Base-by-base conservation (phyloP, 2,329 filamentous ascomycete genomes). In the Nothophoma quercina region DNA sequence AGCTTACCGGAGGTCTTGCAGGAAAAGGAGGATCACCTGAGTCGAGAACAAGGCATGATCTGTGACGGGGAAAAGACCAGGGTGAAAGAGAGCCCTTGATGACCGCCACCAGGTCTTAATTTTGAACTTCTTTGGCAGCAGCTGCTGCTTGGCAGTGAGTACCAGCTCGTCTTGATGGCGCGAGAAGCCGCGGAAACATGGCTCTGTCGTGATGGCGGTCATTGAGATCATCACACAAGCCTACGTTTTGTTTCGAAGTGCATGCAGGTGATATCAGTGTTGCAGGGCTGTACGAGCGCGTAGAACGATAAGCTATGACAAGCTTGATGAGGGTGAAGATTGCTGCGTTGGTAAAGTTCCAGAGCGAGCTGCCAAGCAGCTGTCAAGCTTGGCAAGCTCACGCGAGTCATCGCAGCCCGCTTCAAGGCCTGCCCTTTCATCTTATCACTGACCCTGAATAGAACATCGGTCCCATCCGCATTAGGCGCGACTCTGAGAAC, bases 251-350 rank as follows among this genome's bases (percentile, higher is more conserved):
- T 33, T 18, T 23, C 15, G n/a, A 26, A 13, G 4, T 16, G 7
- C 22, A 34, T 34, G n/a, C 16, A 30, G 35, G 28, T 29, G 25
- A 22, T 9, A 18, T 16, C 12, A 18, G 7, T 33, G 15, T 9
- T n/a, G 23, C 35, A 40, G 7, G 13, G 40, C 28, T 42, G 38
- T 33, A 40, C 21, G 30, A 28, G 19, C 9, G 26, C 10, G 15
- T 30, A 2, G 26, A 34, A 19, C 12, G 34, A 44, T 16, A 51
- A 51, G 33, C 34, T 45, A 29, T n/a, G 34, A 45, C 41, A 46
- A 46, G 13, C 29, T 21, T 29, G 36, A 39, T 2, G 38, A 26
- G 50, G 43, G 38, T 53, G 50, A 44, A 48, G 33, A 53, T 48
- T 43, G 26, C 43, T 22, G 28, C 42, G 35, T 18, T 28, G 38